These are phyloP conservation scores for Geotrichum candidum DNA, from an alignment of 1,139 yeast genomes.

Conservation along the genomic window DNA sequence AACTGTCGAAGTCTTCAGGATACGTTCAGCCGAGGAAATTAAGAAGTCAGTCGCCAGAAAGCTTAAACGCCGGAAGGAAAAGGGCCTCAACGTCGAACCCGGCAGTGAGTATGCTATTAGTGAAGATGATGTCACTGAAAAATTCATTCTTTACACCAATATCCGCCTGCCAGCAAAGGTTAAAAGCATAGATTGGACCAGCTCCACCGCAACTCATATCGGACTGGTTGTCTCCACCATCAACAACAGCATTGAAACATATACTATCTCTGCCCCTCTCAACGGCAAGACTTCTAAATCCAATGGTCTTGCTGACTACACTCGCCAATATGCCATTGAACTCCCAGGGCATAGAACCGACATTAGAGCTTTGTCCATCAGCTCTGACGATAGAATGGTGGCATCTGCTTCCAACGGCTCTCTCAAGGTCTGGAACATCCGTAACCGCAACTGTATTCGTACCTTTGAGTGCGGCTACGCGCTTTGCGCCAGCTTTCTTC, in stretches of 20 bases:
- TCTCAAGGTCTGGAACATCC: conserved; percentile 81
- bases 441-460: conserved; percentile 68
- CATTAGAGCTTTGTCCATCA: conserved; percentile 73
- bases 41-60: conserved; percentile 72
- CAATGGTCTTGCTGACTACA: conserved; percentile 45
- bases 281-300: conserved; percentile 38
- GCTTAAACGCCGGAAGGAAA: conserved; percentile 70
- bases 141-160: conserved; percentile 30
- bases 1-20: conserved; percentile 73
- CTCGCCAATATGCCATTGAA: conserved; percentile 56
- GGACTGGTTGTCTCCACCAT: conserved; percentile 36
- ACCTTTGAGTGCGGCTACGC: conserved; percentile 89
- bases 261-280: conserved; percentile 49
- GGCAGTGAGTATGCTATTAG: conserved; percentile 47
- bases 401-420: conserved; percentile 91
- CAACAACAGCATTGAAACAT: conserved; percentile 71
- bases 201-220: conserved; percentile 3
- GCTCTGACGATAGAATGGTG: conserved; percentile 70
- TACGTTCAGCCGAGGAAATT: conserved; percentile 73
- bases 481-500: conserved; percentile 71
- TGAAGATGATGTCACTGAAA: conserved; percentile 30
- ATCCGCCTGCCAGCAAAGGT: conserved; percentile 34
- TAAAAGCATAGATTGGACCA: conserved; percentile 34
- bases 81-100: conserved; percentile 58
- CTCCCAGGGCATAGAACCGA: conserved; percentile 85